A percentile compares a stretch with the other conserved stretches of the same genome.
These are phyloP conservation scores for Adansonia grandidieri DNA, from an alignment of 441 rosid species.

Conservation along the genomic window DNA sequence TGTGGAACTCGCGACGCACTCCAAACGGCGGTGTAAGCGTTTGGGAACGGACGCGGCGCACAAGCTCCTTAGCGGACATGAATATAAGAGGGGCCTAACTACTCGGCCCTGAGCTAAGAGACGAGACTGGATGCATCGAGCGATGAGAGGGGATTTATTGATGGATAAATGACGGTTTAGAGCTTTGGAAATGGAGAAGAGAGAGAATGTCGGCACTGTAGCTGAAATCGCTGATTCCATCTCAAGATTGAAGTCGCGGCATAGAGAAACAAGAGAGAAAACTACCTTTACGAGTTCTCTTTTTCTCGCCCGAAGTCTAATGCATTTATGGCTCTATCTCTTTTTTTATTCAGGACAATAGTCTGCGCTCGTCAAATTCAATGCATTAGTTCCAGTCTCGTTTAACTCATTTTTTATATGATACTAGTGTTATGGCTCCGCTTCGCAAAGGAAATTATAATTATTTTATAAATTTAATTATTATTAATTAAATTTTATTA, in stretches of 20 bases:
- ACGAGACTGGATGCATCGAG: slow-evolving; percentile 32
- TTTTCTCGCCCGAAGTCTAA: neutral
- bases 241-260: neutral
- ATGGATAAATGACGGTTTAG: slow-evolving; percentile 45
- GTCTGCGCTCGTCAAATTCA: neutral
- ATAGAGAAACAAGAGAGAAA: neutral
- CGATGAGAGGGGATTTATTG: slow-evolving; percentile 31
- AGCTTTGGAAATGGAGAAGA: slow-evolving; percentile 55
- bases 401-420: too few species aligned
- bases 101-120: slow-evolving; percentile 33
- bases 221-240: slow-evolving; percentile 54
- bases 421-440: too few species aligned
- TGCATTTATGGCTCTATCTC: neutral
- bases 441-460: too few species aligned
- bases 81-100: slow-evolving; percentile 25
- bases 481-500: too few species aligned
- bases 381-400: too few species aligned
- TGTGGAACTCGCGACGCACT: slow-evolving; percentile 52
- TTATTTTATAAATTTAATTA: too few species aligned
- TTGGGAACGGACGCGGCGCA: slow-evolving; percentile 35
- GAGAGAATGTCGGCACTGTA: slow-evolving; percentile 35
- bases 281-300: neutral
- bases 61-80: slow-evolving; percentile 29
- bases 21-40: slow-evolving; percentile 38
- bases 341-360: neutral